Conservation (phyloP, 2,329 filamentous ascomycete species). For the Pseudogymnoascus sp. region DNA sequence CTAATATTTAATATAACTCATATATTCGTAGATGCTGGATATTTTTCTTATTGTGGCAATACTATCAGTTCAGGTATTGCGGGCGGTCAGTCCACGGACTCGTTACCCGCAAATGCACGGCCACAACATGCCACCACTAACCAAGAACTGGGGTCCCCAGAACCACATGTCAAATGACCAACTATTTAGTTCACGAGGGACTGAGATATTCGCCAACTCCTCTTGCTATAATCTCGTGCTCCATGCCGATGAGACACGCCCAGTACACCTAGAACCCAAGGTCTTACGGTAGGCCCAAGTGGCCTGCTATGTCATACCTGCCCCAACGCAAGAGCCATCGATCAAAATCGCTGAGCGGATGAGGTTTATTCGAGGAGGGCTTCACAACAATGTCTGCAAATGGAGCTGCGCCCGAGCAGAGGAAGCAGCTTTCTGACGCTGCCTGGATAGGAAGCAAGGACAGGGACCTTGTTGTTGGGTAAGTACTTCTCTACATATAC, state of each 20-base stretch:
- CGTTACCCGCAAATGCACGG: conserved; percentile 1
- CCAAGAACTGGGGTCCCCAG: conserved; percentile 2
- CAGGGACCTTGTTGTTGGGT: background rate
- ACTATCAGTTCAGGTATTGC: background rate
- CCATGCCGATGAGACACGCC: background rate
- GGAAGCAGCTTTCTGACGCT: background rate
- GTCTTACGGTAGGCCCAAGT: background rate
- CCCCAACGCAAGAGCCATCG: background rate
- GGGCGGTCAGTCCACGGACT: background rate
- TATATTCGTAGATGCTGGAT: background rate
- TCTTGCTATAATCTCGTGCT: conserved; percentile 3
- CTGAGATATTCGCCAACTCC: background rate
- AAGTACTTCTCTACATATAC: background rate
- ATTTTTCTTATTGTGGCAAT: background rate
- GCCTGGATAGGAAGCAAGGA: background rate
- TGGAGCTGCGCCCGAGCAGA: conserved; percentile 2
- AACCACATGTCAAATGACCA: conserved; percentile 7
- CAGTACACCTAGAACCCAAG: conserved; percentile 1
- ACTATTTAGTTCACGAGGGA: background rate
- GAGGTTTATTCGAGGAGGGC: background rate
- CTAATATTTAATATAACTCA: background rate
- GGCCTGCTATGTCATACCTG: conserved; percentile 4
- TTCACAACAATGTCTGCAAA: conserved; percentile 5
- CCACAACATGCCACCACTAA: background rate
- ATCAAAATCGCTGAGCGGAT: background rate